phyloP scores from a whole-genome alignment of 495 filamentous ascomycete genomes.

The Penicillium parvum region DNA sequence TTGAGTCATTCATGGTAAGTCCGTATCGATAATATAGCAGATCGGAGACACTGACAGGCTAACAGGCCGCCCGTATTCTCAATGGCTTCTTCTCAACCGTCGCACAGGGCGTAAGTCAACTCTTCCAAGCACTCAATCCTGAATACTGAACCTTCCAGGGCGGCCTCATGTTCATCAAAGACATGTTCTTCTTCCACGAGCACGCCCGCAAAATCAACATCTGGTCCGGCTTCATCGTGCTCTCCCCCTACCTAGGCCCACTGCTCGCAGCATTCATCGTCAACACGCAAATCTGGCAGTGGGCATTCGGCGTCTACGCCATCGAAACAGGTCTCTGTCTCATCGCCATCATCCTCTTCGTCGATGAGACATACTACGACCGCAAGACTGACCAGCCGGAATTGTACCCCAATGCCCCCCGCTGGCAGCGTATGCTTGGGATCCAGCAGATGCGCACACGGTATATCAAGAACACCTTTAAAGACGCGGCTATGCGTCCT shows the following conservation, averaged over 20 bases:
- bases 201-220: constrained; percentile 60
- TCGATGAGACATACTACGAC: constrained; percentile 60
- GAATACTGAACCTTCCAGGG: constrained; percentile 19
- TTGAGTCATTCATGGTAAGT: constrained; percentile 48
- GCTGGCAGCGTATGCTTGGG: constrained; percentile 42
- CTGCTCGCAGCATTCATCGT: constrained; percentile 57
- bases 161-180: constrained; percentile 60
- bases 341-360: constrained; percentile 45
- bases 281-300: constrained; percentile 45
- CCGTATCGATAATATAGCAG: not conserved
- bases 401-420: constrained; percentile 34
- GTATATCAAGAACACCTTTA: constrained; percentile 35
- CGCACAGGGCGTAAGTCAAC: constrained; percentile 34
- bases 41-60: not conserved
- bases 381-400: constrained; percentile 27
- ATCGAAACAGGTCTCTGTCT: constrained; percentile 45
- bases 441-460: constrained; percentile 37
- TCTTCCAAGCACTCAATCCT: not conserved
- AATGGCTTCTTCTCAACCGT: constrained; percentile 63
- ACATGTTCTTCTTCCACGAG: constrained; percentile 64
- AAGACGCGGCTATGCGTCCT: constrained; percentile 42
- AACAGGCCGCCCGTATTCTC: constrained; percentile 50
- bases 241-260: constrained; percentile 58
- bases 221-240: constrained; percentile 49
- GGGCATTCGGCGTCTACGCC: constrained; percentile 51